Evolutionary conservation across 352 stramenopile genomes (phyloP).

Genomic region (Pythium apleroticum): DNA sequence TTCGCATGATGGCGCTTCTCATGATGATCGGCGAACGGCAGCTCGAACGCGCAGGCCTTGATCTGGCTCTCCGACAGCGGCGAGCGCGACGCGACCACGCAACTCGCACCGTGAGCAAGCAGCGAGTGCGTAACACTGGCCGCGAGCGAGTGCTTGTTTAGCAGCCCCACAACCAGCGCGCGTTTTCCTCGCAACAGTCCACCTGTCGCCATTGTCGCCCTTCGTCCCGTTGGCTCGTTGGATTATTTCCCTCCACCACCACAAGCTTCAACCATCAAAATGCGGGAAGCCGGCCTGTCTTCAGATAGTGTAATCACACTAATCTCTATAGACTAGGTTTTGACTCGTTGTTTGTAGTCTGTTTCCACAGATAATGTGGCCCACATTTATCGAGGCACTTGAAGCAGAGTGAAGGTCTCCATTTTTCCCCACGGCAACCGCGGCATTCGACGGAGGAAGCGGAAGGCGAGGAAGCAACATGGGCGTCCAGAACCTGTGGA

Average conservation of each 20-base stretch:
- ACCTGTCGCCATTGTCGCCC: not conserved
- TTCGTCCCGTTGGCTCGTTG: not conserved
- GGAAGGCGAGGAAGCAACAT: constrained; percentile 52
- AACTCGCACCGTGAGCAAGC: constrained; percentile 58
- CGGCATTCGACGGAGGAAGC: not conserved
- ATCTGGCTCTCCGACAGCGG: constrained; percentile 48
- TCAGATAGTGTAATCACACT: constrained; percentile 16
- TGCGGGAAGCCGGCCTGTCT: constrained; percentile 9
- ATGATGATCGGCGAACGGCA: constrained; percentile 16
- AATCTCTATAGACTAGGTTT: not conserved
- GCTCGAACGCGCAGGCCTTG: constrained; percentile 49
- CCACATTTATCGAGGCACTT: constrained; percentile 1
- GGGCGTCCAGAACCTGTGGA: constrained; percentile 99
- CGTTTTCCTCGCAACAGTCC: constrained; percentile 57
- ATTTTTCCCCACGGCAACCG: constrained; percentile 6
- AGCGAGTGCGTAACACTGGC: constrained; percentile 69
- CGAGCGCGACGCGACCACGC: constrained; percentile 73
- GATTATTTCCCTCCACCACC: constrained; percentile 16
- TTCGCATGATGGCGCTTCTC: not conserved
- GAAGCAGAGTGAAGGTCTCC: constrained; percentile 28
- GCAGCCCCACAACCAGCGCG: constrained; percentile 85
- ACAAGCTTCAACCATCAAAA: constrained; percentile 28
- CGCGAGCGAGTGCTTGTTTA: constrained; percentile 90
- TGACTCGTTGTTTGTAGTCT: not conserved
- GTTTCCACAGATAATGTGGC: constrained; percentile 7